These are phyloP conservation scores for Dryadomyces sulphureus DNA, from an alignment of 2,329 filamentous ascomycete species.

Conservation along the genomic window DNA sequence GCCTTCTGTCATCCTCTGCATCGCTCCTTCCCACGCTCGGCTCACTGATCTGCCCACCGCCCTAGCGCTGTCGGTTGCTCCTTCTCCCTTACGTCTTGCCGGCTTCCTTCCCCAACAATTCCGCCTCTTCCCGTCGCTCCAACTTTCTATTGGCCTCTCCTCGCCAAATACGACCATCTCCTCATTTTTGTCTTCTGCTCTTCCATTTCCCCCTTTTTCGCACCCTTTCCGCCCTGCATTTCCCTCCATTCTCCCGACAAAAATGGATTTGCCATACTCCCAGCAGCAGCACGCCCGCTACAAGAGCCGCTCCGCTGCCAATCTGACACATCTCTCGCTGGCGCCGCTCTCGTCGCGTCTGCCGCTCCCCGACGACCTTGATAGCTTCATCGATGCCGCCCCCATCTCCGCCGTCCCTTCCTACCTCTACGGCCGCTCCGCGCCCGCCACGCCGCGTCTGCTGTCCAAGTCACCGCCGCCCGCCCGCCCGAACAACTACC, in stretches of 20 bases:
- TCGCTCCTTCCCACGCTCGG: no score
- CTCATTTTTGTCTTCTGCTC: background rate
- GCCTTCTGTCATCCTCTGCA: no score
- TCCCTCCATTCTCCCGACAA: background rate
- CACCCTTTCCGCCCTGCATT: background rate
- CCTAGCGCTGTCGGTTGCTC: no score
- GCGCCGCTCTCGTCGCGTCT: conserved; percentile 50
- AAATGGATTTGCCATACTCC: conserved; percentile 46
- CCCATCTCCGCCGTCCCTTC: conserved; percentile 25
- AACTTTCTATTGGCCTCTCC: background rate
- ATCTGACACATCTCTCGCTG: conserved; percentile 44
- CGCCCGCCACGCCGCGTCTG: conserved; percentile 48
- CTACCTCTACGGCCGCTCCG: conserved; percentile 47
- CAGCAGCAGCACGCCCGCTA: conserved; percentile 43
- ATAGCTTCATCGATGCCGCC: conserved; percentile 15
- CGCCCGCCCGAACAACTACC: background rate
- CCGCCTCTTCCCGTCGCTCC: background rate
- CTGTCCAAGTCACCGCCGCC: conserved; percentile 39
- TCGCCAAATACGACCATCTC: background rate
- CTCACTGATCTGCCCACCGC: background rate
- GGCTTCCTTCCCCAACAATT: background rate
- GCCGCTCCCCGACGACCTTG: conserved; percentile 36
- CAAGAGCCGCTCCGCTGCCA: conserved; percentile 43
- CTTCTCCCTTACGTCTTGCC: no score
- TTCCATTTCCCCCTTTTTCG: background rate